Base-by-base conservation (phyloP, 164 flowering plant species). In the Akebia trifoliata region DNA sequence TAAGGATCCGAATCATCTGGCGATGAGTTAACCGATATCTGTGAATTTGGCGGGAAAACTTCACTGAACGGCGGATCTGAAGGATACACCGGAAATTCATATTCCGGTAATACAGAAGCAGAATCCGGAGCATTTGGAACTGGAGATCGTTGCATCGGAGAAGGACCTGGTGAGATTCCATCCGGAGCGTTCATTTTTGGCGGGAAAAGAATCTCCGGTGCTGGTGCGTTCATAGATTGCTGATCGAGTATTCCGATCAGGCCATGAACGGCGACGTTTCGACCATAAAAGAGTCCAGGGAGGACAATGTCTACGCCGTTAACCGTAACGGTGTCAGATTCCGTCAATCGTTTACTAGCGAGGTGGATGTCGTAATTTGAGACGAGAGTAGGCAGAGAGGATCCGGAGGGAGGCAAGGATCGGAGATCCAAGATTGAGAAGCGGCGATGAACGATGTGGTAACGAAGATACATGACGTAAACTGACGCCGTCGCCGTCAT, bases 251-350 rank as follows among this genome's bases (percentile, higher is more conserved):
- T 51, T 5, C 74, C 64, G 25, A 40, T 37, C 21, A 70, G 46
- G 6, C 78, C 78, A 43, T 74, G 78, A 44, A 70, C 78, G 12
- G 72, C 74, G 7, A 74, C 46, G 21, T 61, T 22, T 5, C 54
- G 64, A 11, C 70, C 61, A 28, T 64, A 57, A 52, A 15, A 74
- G 43, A 74, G 12, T 3, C 69, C 74, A 1, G 70, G 72, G 8
- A 56, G 22, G 34, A 39, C 64, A 7, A 74, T 40, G 2, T 38
- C 61, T 12, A 74, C 67, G 8, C 70, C 69, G 30, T 48, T 43
- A 18, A 50, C 64, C 17, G 57, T 25, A 37, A 67, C 12, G 24
- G 21, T 15, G 15, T 48, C 48, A 47, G 30, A 22, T 10, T 32
- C 56, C 25, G 26, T 38, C 50, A 18, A 45, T 17, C 42, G 24